Conservation (phyloP, 1,284 basidiomycete genomes). For the Trametes hirsuta region DNA sequence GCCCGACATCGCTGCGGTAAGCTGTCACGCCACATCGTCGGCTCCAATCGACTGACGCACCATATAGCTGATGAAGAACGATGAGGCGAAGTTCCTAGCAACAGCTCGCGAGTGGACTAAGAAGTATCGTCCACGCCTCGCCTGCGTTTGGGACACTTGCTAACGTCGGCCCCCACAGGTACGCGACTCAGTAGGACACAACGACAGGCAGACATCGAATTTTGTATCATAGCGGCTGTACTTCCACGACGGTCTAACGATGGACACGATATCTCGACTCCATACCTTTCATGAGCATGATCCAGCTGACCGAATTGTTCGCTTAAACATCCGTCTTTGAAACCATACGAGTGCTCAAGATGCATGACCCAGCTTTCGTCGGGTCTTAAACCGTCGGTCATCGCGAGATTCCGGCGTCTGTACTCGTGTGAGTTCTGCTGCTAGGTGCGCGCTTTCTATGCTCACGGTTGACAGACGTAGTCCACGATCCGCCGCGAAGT, state of each 20-base stretch:
- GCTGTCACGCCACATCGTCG: conserved; percentile 25
- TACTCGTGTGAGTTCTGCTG: no score
- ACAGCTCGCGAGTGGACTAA: conserved; percentile 83
- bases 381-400: no score
- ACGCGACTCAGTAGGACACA: not conserved
- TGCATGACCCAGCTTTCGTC: no score
- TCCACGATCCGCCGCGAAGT: no score
- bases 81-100: conserved; percentile 68
- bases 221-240: conserved; percentile 3
- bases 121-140: conserved; percentile 50
- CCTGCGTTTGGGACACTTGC: no score
- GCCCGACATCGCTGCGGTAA: conserved; percentile 78
- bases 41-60: not conserved
- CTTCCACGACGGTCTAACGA: not conserved
- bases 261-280: not conserved
- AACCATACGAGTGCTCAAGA: no score
- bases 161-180: not conserved
- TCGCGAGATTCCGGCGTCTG: no score
- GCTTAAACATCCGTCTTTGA: no score
- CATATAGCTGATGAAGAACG: conserved; percentile 68
- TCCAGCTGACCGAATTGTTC: not conserved
- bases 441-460: no score
- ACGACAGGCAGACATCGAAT: not conserved
- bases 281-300: not conserved
- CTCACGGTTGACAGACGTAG: no score